These are phyloP conservation scores for Phytophthora kernoviae DNA, from an alignment of 352 stramenopile genomes.

Conservation along the genomic window DNA sequence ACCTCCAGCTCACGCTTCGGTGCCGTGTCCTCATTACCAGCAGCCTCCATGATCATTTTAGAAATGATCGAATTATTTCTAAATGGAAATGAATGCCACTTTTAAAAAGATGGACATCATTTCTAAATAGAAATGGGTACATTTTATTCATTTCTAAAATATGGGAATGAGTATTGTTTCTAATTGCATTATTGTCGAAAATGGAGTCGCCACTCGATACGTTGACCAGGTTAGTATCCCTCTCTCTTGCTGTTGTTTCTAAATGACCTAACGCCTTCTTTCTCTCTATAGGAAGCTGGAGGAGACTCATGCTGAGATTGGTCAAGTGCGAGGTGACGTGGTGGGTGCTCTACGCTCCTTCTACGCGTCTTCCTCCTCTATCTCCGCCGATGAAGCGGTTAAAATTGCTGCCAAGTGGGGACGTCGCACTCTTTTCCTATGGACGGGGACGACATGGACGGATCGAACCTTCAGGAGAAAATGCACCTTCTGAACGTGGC, in stretches of 20 bases:
- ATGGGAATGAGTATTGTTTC: too few species aligned
- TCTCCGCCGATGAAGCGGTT: slow-evolving; percentile 71
- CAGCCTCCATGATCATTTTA: background rate
- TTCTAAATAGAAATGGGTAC: background rate
- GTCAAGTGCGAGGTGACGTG: slow-evolving; percentile 55
- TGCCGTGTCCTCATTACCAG: background rate
- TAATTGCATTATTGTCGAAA: background rate
- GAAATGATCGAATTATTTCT: too few species aligned
- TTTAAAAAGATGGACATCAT: too few species aligned
- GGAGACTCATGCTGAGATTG: slow-evolving; percentile 68
- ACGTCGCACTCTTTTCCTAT: slow-evolving; percentile 17
- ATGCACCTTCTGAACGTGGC: slow-evolving; percentile 47
- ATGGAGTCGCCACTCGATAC: slow-evolving; percentile 8
- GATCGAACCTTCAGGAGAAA: slow-evolving; percentile 55
- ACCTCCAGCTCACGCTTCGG: slow-evolving; percentile 50
- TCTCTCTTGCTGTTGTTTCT: background rate
- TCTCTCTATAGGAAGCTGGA: slow-evolving; percentile 60
- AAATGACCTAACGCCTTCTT: background rate
- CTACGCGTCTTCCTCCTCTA: slow-evolving; percentile 56
- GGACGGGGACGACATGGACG: slow-evolving; percentile 7
- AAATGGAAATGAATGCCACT: too few species aligned
- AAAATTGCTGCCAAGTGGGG: slow-evolving; percentile 62
- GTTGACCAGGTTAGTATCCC: slow-evolving; percentile 7
- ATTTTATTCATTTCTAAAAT: slow-evolving; percentile 1
- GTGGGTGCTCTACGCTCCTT: slow-evolving; percentile 66